Evolutionary conservation across 106 monocot genomes (phyloP), one percentile per base, ranked within the genome.

Genomic region (Dendrobium catenatum): DNA sequence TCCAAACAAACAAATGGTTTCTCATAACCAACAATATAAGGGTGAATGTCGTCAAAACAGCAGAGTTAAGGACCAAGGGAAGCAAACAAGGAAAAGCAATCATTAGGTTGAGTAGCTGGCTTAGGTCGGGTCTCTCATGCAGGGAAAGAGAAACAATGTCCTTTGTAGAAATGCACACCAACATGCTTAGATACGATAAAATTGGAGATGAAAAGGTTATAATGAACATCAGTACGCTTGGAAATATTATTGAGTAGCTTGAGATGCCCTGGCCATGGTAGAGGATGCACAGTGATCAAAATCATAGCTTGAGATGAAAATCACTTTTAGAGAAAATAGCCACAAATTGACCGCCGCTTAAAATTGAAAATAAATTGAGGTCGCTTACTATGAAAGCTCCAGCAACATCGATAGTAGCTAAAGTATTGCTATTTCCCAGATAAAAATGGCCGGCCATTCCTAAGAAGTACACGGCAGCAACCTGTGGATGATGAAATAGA

Each of bases 361-460:
- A 79, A 82, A 33, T 27, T 13, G 82, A 42, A 40, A 68, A 51
- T 15, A 15, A 51, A 51, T 51, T 77, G 46, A 73, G 27, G 0
- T 24, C 22, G 78, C 13, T 85, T 91, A 99, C 98, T 64, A 88
- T 95, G 80, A 93, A 99, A 55, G 95, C 98, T 79, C 98, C 98
- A 77, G 98, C 98, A 83, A 99, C 93, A 88, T 99, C 98, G 87
- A 99, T 79, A 64, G 93, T 94, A 54, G 98, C 95, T 42, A 99
- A 86, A 72, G 83, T 95, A 80, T 99, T 99, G 83, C 88, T 99
- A 68, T 95, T 99, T 41, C 98, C 98, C 55, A 99, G 85, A 79
- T 89, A 86, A 91, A 93, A 99, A 87, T 99, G 95, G 58, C 98
- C 98, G 33, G 93, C 78, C 89, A 91, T 88, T 84, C 95, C 98